These are phyloP conservation scores for Aspergillus piperis DNA, from an alignment of 2,329 filamentous ascomycete genomes.

Conservation along the genomic window DNA sequence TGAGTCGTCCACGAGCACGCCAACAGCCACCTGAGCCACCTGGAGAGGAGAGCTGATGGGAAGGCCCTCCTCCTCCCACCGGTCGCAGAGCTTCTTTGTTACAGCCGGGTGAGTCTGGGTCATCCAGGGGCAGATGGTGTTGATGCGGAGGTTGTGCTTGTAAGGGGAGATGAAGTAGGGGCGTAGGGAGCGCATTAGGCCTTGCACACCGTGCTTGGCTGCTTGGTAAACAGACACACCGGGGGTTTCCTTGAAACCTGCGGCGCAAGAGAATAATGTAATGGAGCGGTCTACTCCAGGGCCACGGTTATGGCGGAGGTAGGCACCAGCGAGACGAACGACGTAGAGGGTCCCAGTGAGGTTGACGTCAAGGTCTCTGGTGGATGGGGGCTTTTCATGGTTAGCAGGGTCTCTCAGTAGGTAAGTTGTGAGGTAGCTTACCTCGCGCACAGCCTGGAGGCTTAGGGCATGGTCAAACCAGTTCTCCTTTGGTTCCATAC, in stretches of 20 bases:
- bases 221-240: constrained; percentile 52
- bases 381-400: constrained; percentile 28
- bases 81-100: constrained; percentile 37
- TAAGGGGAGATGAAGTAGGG: constrained; percentile 35
- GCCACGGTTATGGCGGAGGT: constrained; percentile 46
- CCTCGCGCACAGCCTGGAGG: constrained; percentile 46
- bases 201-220: constrained; percentile 54
- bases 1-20: constrained; percentile 35
- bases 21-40: constrained; percentile 43
- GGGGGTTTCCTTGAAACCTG: constrained; percentile 53
- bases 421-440: constrained; percentile 16
- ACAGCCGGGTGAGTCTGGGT: constrained; percentile 39
- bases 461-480: constrained; percentile 51
- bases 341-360: constrained; percentile 52
- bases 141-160: constrained; percentile 45
- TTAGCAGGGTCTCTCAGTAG: neutral
- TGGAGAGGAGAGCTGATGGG: constrained; percentile 44
- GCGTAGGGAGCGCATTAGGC: constrained; percentile 51
- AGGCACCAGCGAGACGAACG: constrained; percentile 52
- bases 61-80: constrained; percentile 41
- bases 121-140: constrained; percentile 50
- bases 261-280: constrained; percentile 48
- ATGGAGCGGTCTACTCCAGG: constrained; percentile 43
- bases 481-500: constrained; percentile 45
- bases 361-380: constrained; percentile 51